These are phyloP conservation scores for Acanthamoeba healyi DNA, from an alignment of 208 protist species.

Conservation along the genomic window DNA sequence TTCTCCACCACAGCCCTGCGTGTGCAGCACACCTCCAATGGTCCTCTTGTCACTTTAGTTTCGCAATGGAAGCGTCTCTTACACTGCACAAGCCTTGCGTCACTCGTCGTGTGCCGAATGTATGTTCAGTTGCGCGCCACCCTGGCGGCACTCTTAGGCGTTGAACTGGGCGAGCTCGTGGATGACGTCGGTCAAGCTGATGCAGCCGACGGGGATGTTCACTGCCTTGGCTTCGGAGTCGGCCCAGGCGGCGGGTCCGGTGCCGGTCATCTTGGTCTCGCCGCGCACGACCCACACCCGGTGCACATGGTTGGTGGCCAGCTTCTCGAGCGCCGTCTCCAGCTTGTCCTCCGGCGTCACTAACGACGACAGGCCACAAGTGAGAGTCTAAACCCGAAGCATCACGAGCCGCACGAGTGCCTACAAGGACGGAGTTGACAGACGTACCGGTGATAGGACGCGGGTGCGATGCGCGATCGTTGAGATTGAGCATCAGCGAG, in stretches of 20 bases:
- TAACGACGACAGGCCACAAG: background rate
- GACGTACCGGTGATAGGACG: constrained; percentile 49
- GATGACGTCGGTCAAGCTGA: constrained; percentile 51
- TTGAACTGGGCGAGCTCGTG: constrained; percentile 27
- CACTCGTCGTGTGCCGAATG: too few relatives aligned
- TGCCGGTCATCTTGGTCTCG: background rate
- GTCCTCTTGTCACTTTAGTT: too few relatives aligned
- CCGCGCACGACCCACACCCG: constrained; percentile 47
- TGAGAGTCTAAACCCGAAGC: background rate
- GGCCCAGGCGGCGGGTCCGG: background rate
- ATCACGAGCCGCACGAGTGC: too few relatives aligned
- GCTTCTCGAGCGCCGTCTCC: constrained; percentile 33
- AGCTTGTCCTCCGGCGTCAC: constrained; percentile 36
- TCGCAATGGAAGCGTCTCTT: too few relatives aligned
- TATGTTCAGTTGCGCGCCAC: too few relatives aligned
- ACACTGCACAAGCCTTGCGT: too few relatives aligned
- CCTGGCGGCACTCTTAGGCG: too few relatives aligned
- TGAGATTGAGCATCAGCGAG: constrained; percentile 21
- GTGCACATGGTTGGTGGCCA: background rate
- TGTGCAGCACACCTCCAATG: too few relatives aligned
- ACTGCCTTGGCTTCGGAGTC: background rate
- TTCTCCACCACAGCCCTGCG: too few relatives aligned
- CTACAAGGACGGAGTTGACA: too few relatives aligned
- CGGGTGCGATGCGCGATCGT: constrained; percentile 14
- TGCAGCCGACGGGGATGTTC: constrained; percentile 32